Evolutionary conservation across 2,329 filamentous ascomycete genomes (phyloP).

Genomic region (Sporothrix globosa): DNA sequence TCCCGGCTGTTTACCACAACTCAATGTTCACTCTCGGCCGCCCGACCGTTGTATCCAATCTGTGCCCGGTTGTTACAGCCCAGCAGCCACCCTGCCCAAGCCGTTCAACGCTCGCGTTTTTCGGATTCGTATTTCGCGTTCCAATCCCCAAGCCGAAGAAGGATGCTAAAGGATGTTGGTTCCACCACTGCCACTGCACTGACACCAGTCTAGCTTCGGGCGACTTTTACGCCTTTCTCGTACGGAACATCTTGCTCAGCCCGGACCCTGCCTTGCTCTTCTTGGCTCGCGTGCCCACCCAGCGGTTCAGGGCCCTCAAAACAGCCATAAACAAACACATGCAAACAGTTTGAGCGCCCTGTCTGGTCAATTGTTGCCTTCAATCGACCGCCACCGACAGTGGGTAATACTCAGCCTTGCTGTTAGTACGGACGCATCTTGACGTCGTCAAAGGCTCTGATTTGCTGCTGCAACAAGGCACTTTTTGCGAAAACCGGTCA

Average conservation of each 20-base stretch:
- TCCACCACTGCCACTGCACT: conserved; percentile 9
- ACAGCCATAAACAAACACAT: not conserved
- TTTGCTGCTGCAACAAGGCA: not conserved
- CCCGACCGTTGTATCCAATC: not conserved
- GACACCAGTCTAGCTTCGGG: conserved; percentile 10
- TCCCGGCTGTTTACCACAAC: too few relatives aligned
- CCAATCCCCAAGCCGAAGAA: not conserved
- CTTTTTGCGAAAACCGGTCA: conserved; percentile 2
- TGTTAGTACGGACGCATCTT: not conserved
- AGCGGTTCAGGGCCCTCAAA: not conserved
- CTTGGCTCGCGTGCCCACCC: conserved; percentile 1
- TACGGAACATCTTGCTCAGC: not conserved
- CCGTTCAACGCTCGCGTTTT: not conserved
- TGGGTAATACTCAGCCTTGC: conserved; percentile 13
- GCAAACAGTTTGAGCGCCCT: not conserved
- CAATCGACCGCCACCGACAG: not conserved
- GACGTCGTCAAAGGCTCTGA: not conserved
- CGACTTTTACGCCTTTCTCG: not conserved
- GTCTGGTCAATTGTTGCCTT: not conserved
- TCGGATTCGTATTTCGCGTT: conserved; percentile 10
- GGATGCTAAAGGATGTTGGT: not conserved
- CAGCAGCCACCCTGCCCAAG: not conserved
- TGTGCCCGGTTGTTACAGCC: not conserved
- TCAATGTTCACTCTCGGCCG: not conserved
- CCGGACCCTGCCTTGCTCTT: not conserved